Percentiles rank a stretch among this genome's conserved stretches.
phyloP scores from a whole-genome alignment of 768 basidiomycete genomes.

The Leucosporidium yakuticum region DNA sequence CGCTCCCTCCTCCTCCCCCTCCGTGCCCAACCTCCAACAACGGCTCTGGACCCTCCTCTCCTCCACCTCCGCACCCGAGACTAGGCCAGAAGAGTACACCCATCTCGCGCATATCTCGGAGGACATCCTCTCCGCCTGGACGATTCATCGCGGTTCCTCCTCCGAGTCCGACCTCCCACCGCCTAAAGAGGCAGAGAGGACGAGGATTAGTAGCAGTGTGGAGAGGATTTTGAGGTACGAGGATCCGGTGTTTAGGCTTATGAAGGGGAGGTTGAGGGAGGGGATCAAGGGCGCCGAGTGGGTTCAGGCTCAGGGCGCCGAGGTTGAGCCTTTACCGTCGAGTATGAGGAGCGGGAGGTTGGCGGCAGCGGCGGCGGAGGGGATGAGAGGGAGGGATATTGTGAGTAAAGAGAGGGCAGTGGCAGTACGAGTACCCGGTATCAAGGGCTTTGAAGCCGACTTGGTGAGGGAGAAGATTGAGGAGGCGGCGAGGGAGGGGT shows the following conservation, averaged over 20 bases:
- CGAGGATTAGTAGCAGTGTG: neutral
- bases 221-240: slow-evolving; percentile 13
- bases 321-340: no score
- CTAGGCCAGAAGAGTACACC: neutral
- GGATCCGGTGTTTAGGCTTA: slow-evolving; percentile 17
- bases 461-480: neutral
- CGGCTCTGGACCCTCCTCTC: neutral
- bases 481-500: neutral
- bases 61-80: neutral
- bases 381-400: neutral
- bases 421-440: neutral
- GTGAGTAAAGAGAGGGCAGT: neutral
- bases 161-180: no score
- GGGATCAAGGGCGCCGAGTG: no score
- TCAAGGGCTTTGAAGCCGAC: neutral
- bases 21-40: slow-evolving; percentile 11
- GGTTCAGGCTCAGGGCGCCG: no score
- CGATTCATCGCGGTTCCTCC: no score
- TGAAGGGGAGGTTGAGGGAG: neutral
- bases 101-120: slow-evolving; percentile 15
- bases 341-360: no score
- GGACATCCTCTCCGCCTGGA: slow-evolving; percentile 7
- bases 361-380: neutral
- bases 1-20: neutral
- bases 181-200: neutral